Conservation (phyloP, 805 yeast species). For the Metschnikowia hibisci region DNA sequence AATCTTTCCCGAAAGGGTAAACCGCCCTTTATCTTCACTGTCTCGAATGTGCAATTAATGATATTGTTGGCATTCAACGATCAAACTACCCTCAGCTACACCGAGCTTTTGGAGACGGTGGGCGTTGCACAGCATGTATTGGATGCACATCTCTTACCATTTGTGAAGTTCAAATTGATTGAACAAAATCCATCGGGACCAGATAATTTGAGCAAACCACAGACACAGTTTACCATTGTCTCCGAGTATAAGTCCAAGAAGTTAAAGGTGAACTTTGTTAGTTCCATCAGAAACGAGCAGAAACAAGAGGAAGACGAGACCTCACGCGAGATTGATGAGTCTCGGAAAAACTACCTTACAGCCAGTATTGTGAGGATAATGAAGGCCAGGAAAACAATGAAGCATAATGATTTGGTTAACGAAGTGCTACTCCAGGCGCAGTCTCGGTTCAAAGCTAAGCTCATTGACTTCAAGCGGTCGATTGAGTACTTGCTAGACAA, state of each 20-base stretch:
- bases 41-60: conserved; percentile 83
- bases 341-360: conserved; percentile 77
- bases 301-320: conserved; percentile 70
- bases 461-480: conserved; percentile 81
- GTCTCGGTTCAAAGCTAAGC: conserved; percentile 77
- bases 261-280: conserved; percentile 74
- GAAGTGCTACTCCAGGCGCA: conserved; percentile 86
- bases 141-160: conserved; percentile 73
- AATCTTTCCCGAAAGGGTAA: conserved; percentile 76
- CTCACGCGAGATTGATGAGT: conserved; percentile 78
- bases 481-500: conserved; percentile 81
- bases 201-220: conserved; percentile 41
- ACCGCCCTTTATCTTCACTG: conserved; percentile 76
- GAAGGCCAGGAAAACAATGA: conserved; percentile 83
- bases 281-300: conserved; percentile 55
- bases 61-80: conserved; percentile 82
- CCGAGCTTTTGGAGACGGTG: conserved; percentile 61
- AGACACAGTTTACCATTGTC: conserved; percentile 65
- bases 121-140: conserved; percentile 63
- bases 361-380: conserved; percentile 95
- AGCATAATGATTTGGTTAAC: conserved; percentile 75
- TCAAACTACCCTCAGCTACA: conserved; percentile 52
- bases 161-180: conserved; percentile 73
- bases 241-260: conserved; percentile 82
- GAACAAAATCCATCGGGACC: conserved; percentile 61